Evolutionary conservation across 768 basidiomycete species (phyloP), one percentile per base, ranked within the genome.

Genomic region (Suillus variegatus): DNA sequence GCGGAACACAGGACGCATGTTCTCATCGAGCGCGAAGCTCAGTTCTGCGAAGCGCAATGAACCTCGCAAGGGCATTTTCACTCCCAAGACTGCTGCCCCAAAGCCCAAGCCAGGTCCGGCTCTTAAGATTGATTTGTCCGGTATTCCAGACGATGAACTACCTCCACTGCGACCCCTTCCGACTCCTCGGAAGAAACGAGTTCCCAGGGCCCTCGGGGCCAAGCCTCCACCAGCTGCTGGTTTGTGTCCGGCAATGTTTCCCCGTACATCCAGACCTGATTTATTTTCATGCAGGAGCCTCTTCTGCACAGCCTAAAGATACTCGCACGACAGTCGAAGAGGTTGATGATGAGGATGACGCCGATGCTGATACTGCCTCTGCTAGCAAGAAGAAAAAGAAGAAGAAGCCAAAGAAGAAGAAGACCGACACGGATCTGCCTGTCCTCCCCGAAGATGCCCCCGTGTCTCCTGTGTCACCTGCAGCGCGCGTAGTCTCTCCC

Each of bases 401-500:
- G 75, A 90, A 89, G 77, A 91, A 90, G 69, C 78, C 84, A 25
- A 92, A 89, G 80, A 93, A 91, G 74, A 91, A 89, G 76, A 87
- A 85, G 75, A 84, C 69, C 57, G 68, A 71, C 32, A 28, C 69
- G 25, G 66, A 69, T 18, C 66, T 16, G 12, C 71, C 73, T 8
- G 69, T 73, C 64, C 69, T 73, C 62, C 72, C 72, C 54, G 69
- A 69, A 60, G 16, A 66, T 61, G 60, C 64, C 1, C 63, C 69
- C 22, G 57, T 44, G 7, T n/a, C 70, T 46, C 57, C 71, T 18
- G 66, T 74, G 6, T 58, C 72, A 28, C 64, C 64, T n/a, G 25
- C 71, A 38, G 65, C 64, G 41, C 58, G 25, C 1, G 10, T 41
- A 25, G 20, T 28, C 28, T 62, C 70, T 35, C 64, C 71, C 22